Conservation (phyloP, 2,329 filamentous ascomycete species). For the Fusarium multiceps region DNA sequence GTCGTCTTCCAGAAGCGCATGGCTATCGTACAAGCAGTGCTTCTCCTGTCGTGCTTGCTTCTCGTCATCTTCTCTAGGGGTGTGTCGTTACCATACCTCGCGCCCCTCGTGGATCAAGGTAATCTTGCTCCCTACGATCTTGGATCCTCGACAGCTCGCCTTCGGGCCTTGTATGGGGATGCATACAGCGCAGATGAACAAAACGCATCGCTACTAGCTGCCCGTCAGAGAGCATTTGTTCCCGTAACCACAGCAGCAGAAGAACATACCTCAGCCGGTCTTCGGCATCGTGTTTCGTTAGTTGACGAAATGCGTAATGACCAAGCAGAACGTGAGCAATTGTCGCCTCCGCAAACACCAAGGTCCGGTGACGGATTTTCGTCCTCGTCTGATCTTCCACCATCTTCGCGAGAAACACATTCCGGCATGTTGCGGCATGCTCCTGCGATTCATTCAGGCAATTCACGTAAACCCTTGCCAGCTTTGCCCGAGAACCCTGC, state of each 20-base stretch:
- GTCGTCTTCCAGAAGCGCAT: conserved; percentile 89
- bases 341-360: conserved; percentile 46
- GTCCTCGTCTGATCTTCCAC: conserved; percentile 17
- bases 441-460: conserved; percentile 37
- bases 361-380: conserved; percentile 28
- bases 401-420: conserved; percentile 25
- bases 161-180: conserved; percentile 31
- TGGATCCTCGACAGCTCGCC: conserved; percentile 28
- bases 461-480: conserved; percentile 57
- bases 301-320: conserved; percentile 20
- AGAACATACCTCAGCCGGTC: background rate
- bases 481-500: conserved; percentile 55
- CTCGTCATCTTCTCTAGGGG: conserved; percentile 83
- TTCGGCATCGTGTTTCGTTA: conserved; percentile 14
- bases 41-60: conserved; percentile 86
- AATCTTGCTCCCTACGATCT: conserved; percentile 37
- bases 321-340: conserved; percentile 36
- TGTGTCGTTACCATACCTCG: conserved; percentile 52
- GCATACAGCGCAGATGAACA: conserved; percentile 19
- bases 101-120: conserved; percentile 47
- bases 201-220: background rate
- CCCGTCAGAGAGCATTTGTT: conserved; percentile 27
- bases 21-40: conserved; percentile 88
- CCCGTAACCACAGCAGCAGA: background rate
- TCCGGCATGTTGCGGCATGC: conserved; percentile 28